phyloP scores from a whole-genome alignment of 2,329 filamentous ascomycete species.

The Clathrospora elynae region DNA sequence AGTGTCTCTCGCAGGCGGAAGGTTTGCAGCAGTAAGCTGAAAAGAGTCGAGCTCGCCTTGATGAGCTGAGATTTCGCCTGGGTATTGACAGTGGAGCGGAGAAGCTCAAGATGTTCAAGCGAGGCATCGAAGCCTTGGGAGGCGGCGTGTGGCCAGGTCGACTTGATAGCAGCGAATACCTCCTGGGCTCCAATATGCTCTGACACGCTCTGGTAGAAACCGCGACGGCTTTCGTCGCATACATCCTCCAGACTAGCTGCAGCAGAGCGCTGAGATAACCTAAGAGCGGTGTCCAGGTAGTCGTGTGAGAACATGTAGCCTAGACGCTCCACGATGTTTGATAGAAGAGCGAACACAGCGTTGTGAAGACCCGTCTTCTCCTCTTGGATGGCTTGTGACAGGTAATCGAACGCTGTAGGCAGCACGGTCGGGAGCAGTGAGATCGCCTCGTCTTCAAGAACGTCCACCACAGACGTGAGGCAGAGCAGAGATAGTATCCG shows the following conservation, averaged over 20 bases:
- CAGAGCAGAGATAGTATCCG: slow-evolving; percentile 86
- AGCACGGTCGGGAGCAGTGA: slow-evolving; percentile 79
- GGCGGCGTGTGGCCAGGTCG: slow-evolving; percentile 72
- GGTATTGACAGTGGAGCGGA: slow-evolving; percentile 74
- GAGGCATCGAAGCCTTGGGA: slow-evolving; percentile 59
- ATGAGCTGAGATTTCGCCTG: slow-evolving; percentile 78
- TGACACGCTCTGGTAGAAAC: slow-evolving; percentile 75
- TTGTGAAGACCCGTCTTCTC: slow-evolving; percentile 71
- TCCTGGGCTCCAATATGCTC: slow-evolving; percentile 77
- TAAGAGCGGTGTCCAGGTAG: slow-evolving; percentile 73
- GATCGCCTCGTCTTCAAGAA: slow-evolving; percentile 83
- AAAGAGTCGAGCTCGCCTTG: slow-evolving; percentile 74
- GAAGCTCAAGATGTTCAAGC: slow-evolving; percentile 71
- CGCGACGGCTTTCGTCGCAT: slow-evolving; percentile 66
- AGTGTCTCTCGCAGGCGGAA: slow-evolving; percentile 66
- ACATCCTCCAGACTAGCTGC: slow-evolving; percentile 64
- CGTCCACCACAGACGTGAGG: slow-evolving; percentile 85
- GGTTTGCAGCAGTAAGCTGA: slow-evolving; percentile 61
- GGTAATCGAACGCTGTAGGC: slow-evolving; percentile 71
- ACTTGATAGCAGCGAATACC: slow-evolving; percentile 73
- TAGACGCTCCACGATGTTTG: slow-evolving; percentile 77
- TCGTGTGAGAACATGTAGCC: slow-evolving; percentile 85
- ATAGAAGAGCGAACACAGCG: slow-evolving; percentile 79
- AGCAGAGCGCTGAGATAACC: slow-evolving; percentile 74
- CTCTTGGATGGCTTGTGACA: slow-evolving; percentile 66